phyloP scores from a whole-genome alignment of 441 rosid genomes.

The Adansonia gregorii region DNA sequence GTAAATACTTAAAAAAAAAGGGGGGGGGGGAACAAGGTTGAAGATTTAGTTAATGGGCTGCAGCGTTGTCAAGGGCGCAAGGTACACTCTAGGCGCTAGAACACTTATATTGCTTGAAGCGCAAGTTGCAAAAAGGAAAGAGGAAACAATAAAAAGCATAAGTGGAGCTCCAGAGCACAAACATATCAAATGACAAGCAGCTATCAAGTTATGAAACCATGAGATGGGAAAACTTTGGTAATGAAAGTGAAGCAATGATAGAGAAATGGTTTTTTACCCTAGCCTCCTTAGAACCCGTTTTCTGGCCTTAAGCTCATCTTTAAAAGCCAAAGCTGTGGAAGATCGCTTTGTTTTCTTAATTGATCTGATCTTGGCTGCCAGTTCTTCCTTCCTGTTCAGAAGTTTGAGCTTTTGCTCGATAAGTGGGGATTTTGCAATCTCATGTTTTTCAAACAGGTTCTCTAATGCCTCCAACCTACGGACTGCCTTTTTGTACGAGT shows the following conservation, averaged over 20 bases:
- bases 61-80: background rate
- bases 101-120: background rate
- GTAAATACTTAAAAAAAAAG: background rate
- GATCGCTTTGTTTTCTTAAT: constrained; percentile 76
- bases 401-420: constrained; percentile 78
- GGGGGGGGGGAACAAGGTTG: background rate
- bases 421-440: constrained; percentile 87
- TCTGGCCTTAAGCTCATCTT: constrained; percentile 97
- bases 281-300: constrained; percentile 91
- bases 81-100: background rate
- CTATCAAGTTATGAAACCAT: constrained; percentile 17
- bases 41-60: constrained; percentile 1
- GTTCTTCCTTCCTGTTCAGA: constrained; percentile 75
- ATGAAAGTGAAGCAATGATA: background rate
- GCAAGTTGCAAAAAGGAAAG: background rate
- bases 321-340: constrained; percentile 83
- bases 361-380: constrained; percentile 76
- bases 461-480: constrained; percentile 89
- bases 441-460: constrained; percentile 82
- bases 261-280: constrained; percentile 53
- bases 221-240: background rate
- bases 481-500: constrained; percentile 74
- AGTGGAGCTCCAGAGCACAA: background rate
- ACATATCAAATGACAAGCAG: background rate
- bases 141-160: background rate